These are phyloP conservation scores for Coelastrella sp. DNA, from an alignment of 139 green algal species.

Conservation along the genomic window DNA sequence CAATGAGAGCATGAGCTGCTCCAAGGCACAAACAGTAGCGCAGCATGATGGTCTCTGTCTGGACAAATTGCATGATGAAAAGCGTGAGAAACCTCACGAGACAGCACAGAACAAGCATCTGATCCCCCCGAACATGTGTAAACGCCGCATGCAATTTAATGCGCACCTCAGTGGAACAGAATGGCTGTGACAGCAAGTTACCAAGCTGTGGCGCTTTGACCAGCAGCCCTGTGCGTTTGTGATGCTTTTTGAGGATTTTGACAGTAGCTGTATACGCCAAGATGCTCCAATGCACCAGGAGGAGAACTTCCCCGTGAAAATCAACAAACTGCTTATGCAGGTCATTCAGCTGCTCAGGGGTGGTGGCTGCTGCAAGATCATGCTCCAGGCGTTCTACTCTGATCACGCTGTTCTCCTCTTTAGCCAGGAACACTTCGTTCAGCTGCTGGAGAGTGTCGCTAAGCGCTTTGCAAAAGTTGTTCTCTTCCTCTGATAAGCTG, in stretches of 20 bases:
- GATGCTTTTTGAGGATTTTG: slow-evolving; percentile 95
- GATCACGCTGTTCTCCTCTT: slow-evolving; percentile 83
- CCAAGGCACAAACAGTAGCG: no score
- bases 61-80: no score
- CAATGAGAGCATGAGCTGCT: no score
- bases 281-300: slow-evolving; percentile 87
- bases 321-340: slow-evolving; percentile 72
- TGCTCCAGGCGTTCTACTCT: slow-evolving; percentile 54
- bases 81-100: no score
- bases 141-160: slow-evolving; percentile 37
- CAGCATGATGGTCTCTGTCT: no score
- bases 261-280: slow-evolving; percentile 82
- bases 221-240: slow-evolving; percentile 83
- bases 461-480: slow-evolving; percentile 61
- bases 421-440: slow-evolving; percentile 84
- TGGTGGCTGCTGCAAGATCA: slow-evolving; percentile 30
- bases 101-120: no score
- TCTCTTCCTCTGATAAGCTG: slow-evolving; percentile 55
- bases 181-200: slow-evolving; percentile 82
- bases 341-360: slow-evolving; percentile 25
- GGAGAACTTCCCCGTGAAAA: slow-evolving; percentile 84
- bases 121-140: no score
- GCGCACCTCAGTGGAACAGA: slow-evolving; percentile 81
- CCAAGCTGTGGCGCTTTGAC: slow-evolving; percentile 72
- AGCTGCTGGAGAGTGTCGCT: slow-evolving; percentile 69